Evolutionary conservation across 2,329 filamentous ascomycete species (phyloP), one percentile per base, ranked within the genome.

Genomic region (Fusarium coicis): DNA sequence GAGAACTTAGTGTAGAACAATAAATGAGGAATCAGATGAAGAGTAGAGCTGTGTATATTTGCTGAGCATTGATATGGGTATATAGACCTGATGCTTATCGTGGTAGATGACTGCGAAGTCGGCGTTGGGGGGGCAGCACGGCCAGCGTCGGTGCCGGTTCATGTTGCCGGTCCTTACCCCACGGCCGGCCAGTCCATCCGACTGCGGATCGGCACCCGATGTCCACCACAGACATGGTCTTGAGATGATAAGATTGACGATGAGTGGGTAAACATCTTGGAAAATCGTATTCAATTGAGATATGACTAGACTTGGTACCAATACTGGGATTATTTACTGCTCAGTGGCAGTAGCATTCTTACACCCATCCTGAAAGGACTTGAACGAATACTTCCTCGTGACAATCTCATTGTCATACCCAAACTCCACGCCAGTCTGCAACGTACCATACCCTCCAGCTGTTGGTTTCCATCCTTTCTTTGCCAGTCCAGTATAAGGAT

Each of bases 391-490:
- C 8, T 46, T 30, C 19, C 42, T 49, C 7, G n/a, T 39, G 1
- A 58, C 37, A 49, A 65, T 34, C 26, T 42, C 16, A 5, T 66
- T 49, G 14, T 66, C 30, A 0, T 43, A 66, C 2, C 61, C 63
- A 58, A 66, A 58, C 16, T 43, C 61, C 12, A 66, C 54, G 3
- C 63, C 63, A 0, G 19, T 37, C 0, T 66, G 63, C 34, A 59
- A 23, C 10, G 26, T 18, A 26, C 34, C n/a, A 21, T 43, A 16
- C 19, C 43, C 42, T 10, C 15, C 16, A 18, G 23, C 18, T 2
- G 63, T 66, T 28, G 63, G 63, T 2, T 50, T 15, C 61, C 63
- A 66, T 5, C 63, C 61, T 12, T 34, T 46, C 6, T 19, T 63
- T 2, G 40, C 10, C 16, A 66, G 15, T 2, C 63, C 61, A 12